Conservation (phyloP, 306 rosid species). For the cucumber (Cucumis sativus) region DNA sequence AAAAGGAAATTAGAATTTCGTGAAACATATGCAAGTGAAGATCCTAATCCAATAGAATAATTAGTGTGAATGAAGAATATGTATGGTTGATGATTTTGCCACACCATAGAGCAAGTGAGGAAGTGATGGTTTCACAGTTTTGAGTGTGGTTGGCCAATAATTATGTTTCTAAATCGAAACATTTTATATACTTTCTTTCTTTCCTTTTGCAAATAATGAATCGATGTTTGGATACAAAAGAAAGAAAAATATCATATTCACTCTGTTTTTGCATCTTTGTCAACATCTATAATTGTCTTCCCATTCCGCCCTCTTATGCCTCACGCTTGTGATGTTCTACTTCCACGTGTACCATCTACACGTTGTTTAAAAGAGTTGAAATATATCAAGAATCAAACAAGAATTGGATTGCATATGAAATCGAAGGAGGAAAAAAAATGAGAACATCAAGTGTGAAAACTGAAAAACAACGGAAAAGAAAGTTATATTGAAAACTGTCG, state of each 20-base stretch:
- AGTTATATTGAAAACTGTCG: too few relatives aligned
- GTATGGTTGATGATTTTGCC: background rate
- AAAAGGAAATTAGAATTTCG: background rate
- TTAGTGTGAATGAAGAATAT: background rate
- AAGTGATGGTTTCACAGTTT: background rate
- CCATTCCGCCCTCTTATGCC: background rate
- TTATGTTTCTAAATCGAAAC: background rate
- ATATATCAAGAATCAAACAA: too few relatives aligned
- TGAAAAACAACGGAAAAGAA: too few relatives aligned
- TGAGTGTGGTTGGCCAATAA: background rate
- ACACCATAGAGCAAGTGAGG: background rate
- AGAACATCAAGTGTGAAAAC: too few relatives aligned
- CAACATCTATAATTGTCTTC: background rate
- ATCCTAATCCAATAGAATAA: background rate
- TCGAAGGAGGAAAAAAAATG: too few relatives aligned
- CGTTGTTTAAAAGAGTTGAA: too few relatives aligned
- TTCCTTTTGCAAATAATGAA: background rate
- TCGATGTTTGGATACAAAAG: background rate
- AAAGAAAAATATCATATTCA: background rate
- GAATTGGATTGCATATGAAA: too few relatives aligned
- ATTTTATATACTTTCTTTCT: background rate
- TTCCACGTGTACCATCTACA: too few relatives aligned
- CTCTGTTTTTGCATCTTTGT: background rate
- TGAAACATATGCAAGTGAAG: background rate
- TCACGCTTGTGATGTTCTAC: background rate